Evolutionary conservation across 192 early-diverging fungal species (phyloP).

Genomic region (Coemansia sp.): DNA sequence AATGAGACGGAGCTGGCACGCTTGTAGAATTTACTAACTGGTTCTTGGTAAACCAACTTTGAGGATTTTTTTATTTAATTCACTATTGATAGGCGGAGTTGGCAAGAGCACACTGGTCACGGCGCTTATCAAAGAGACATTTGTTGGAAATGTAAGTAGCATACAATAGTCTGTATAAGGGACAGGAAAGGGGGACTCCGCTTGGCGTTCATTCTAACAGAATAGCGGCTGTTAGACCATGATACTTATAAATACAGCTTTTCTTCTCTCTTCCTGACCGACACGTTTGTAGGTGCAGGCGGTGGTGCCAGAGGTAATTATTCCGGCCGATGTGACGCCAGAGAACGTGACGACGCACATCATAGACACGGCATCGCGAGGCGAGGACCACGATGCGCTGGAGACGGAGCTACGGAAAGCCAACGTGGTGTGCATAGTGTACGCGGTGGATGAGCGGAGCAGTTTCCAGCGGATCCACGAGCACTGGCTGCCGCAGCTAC

Average conservation of each 20-base stretch:
- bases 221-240: too few species aligned
- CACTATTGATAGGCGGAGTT: constrained; percentile 63
- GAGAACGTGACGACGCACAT: constrained; percentile 98
- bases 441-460: constrained; percentile 82
- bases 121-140: constrained; percentile 95
- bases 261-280: too few species aligned
- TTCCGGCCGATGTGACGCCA: constrained; percentile 96
- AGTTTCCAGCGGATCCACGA: constrained; percentile 83
- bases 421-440: constrained; percentile 98
- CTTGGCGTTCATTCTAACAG: too few species aligned
- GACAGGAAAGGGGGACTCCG: too few species aligned
- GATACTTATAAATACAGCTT: too few species aligned
- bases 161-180: too few species aligned
- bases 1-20: background rate
- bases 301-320: constrained; percentile 99
- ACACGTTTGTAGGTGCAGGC: constrained; percentile 64
- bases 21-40: background rate
- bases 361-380: constrained; percentile 88
- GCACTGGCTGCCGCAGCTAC: constrained; percentile 94
- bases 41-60: background rate
- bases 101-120: constrained; percentile 98
- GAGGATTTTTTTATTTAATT: background rate
- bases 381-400: constrained; percentile 86
- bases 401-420: constrained; percentile 95
- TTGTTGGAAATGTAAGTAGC: constrained; percentile 80